Percentiles rank a stretch among this genome's conserved stretches.
Conservation (phyloP, 768 basidiomycete species). For the Boletales sp. region DNA sequence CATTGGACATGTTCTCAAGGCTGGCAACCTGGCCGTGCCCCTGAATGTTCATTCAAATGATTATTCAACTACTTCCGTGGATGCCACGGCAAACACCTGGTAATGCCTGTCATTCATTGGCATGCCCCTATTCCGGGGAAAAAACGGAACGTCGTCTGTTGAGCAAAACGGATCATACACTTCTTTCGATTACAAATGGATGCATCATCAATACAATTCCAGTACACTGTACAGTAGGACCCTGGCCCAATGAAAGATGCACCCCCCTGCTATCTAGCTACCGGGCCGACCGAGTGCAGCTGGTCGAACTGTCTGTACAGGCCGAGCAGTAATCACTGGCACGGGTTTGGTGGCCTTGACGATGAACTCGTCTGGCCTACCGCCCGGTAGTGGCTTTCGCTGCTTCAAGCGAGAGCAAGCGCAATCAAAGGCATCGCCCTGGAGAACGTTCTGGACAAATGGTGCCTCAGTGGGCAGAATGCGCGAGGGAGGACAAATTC, state of each 20-base stretch:
- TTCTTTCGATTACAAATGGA: too few species aligned
- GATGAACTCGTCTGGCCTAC: conserved; percentile 5
- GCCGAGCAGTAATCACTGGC: not conserved
- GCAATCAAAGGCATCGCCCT: not conserved
- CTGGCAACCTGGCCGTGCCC: not conserved
- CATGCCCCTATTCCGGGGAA: too few species aligned
- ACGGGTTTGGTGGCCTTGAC: conserved; percentile 3
- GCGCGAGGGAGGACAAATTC: not conserved
- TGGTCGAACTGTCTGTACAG: conserved; percentile 1
- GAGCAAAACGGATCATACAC: too few species aligned
- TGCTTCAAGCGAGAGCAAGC: not conserved
- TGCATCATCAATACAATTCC: too few species aligned
- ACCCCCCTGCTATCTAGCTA: not conserved
- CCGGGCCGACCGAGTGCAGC: not conserved
- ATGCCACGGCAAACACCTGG: not conserved
- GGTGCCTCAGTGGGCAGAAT: not conserved
- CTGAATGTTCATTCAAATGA: too few species aligned
- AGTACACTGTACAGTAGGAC: too few species aligned
- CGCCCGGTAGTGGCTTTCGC: not conserved
- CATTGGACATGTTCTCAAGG: too few species aligned
- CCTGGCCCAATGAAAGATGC: not conserved
- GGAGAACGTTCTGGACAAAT: not conserved
- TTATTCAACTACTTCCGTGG: too few species aligned
- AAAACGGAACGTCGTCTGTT: too few species aligned
- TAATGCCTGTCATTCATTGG: too few species aligned